Base-by-base conservation (phyloP, 2,329 filamentous ascomycete genomes). In the Monilinia fructicola region DNA sequence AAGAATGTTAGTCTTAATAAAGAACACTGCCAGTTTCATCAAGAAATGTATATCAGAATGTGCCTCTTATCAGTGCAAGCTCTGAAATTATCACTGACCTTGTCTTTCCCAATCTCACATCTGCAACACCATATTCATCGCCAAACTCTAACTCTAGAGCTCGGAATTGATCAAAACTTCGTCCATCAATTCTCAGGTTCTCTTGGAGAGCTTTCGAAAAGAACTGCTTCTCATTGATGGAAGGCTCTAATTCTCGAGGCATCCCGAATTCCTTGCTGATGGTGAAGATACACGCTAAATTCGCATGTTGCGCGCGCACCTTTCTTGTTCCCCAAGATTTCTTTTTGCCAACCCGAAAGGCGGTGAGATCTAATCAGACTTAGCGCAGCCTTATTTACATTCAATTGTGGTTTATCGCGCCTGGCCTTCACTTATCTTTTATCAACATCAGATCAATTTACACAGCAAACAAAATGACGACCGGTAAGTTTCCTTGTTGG, bases 211-310 rank as follows among this genome's bases (percentile, higher is more conserved):
- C 93, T 76, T 96, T 86, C 69, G 88, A 83, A 71, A 97, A 86
- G 78, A 99, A 99, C 12, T 87, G 87, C 77, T 87, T 91, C 83
- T 98, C 94, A 76, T 94, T 92, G 70, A 90, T 85, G 63, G 94
- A 97, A 66, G 94, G 91, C 73, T 96, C 91, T 68, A 89, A 87
- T 89, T 97, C 93, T 79, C 91, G 90, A 76, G 94, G 94, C 94
- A 98, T 98, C 16, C 26, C 61, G 55, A 54, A 40, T 61, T 18
- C 16, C 44, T 65, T 53, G 40, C 40, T 66, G 55, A 61, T 2
- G 21, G 28, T 54, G 38, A 54, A 66, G 28, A 61, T 42, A 26
- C 26, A 44, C 28, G 23, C 54, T 53, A n/a, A 50, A 50, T 50
- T 35, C 28, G 31, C 50, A 31, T 63, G 18, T 42, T 23, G 23